Percentiles rank a stretch among this genome's conserved stretches.
Conservation (phyloP, 1,284 basidiomycete genomes). For the Golubevia pallescens region DNA sequence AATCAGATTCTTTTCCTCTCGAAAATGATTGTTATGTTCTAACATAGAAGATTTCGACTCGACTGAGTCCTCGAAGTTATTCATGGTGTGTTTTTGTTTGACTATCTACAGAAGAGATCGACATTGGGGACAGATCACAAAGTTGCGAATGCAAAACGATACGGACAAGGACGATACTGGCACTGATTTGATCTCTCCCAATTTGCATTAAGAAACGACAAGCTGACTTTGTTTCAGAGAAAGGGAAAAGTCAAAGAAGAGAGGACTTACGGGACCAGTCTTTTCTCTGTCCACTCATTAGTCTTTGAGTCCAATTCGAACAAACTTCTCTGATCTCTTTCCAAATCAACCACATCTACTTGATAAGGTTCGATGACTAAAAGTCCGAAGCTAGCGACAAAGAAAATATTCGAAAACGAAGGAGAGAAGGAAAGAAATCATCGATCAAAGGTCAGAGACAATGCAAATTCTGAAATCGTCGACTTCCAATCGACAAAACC, state of each 20-base stretch:
- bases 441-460: neutral
- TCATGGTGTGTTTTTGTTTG: no score
- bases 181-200: slow-evolving; percentile 1
- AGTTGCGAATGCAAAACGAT: slow-evolving; percentile 3
- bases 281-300: slow-evolving; percentile 42
- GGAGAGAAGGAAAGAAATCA: neutral
- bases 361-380: slow-evolving; percentile 57
- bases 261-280: slow-evolving; percentile 45
- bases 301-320: slow-evolving; percentile 34
- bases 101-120: no score
- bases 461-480: slow-evolving; percentile 8
- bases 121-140: slow-evolving; percentile 10
- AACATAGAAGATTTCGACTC: no score
- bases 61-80: no score
- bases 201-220: neutral
- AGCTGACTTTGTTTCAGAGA: slow-evolving; percentile 1
- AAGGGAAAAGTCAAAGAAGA: neutral
- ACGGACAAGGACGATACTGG: slow-evolving; percentile 5
- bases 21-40: no score
- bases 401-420: neutral
- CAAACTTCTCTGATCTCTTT: slow-evolving; percentile 46
- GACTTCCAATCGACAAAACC: slow-evolving; percentile 22
- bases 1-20: no score
- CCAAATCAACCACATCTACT: slow-evolving; percentile 60
- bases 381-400: slow-evolving; percentile 41